A percentile compares a stretch with the other conserved stretches of the same genome.
Conservation (phyloP, 2,329 filamentous ascomycete species). For the Apiospora rasikravindrae region DNA sequence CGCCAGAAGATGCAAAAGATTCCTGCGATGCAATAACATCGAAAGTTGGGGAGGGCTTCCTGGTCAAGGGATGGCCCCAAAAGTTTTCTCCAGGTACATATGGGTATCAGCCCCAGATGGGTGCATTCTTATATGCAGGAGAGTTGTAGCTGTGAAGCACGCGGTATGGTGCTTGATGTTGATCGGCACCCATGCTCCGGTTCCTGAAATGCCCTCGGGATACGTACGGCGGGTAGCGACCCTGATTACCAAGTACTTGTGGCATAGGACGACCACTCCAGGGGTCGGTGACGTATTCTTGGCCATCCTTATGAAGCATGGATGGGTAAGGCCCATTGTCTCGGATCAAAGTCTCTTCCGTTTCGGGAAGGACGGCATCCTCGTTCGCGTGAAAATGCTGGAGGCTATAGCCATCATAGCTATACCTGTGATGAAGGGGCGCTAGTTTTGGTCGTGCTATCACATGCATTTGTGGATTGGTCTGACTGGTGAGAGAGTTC, state of each 20-base stretch:
- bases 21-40: background rate
- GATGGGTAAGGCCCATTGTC: conserved; percentile 34
- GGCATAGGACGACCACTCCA: conserved; percentile 34
- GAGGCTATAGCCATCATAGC: conserved; percentile 11
- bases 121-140: conserved; percentile 58
- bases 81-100: background rate
- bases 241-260: conserved; percentile 30
- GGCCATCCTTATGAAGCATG: conserved; percentile 30
- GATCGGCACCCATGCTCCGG: conserved; percentile 42
- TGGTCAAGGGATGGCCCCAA: background rate
- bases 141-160: conserved; percentile 65
- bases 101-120: conserved; percentile 58
- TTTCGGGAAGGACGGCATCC: background rate
- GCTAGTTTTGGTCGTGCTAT: conserved; percentile 21
- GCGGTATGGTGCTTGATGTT: conserved; percentile 49
- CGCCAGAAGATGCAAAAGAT: background rate
- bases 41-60: background rate
- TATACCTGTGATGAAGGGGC: conserved; percentile 2
- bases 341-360: conserved; percentile 25
- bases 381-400: background rate
- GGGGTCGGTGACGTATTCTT: conserved; percentile 30
- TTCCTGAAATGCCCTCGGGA: conserved; percentile 46
- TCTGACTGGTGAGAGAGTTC: conserved; percentile 39
- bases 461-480: conserved; percentile 29
- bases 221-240: conserved; percentile 39